A percentile compares a stretch with the other conserved stretches of the same genome.
phyloP scores from a whole-genome alignment of 139 green algal genomes.

The Spirogloea muscicola region DNA sequence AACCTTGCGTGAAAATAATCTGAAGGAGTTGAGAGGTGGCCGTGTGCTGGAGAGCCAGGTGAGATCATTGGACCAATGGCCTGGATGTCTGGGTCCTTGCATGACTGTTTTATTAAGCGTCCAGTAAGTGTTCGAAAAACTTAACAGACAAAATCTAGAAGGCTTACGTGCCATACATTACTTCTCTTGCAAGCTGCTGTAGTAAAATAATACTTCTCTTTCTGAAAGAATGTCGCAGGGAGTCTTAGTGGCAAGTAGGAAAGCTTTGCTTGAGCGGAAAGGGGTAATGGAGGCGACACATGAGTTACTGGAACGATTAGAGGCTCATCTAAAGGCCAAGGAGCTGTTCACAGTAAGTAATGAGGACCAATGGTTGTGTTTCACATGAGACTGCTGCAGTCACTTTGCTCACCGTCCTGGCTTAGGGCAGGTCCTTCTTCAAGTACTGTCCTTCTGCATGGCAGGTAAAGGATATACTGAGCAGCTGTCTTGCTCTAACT shows the following conservation, averaged over 20 bases:
- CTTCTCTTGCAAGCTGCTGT: too few relatives aligned
- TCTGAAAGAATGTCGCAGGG: conserved; percentile 51
- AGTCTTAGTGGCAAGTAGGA: conserved; percentile 76
- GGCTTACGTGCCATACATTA: too few relatives aligned
- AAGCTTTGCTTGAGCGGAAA: conserved; percentile 57
- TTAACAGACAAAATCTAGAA: too few relatives aligned
- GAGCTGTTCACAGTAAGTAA: conserved; percentile 80
- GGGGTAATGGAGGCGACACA: conserved; percentile 68
- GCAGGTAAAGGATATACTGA: too few relatives aligned
- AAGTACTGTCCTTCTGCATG: too few relatives aligned
- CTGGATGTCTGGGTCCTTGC: neutral
- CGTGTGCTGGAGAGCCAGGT: conserved; percentile 68
- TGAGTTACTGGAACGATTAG: conserved; percentile 94
- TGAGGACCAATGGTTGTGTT: too few relatives aligned
- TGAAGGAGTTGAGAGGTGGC: conserved; percentile 77
- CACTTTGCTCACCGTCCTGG: too few relatives aligned
- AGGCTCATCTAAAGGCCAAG: conserved; percentile 87
- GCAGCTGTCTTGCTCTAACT: too few relatives aligned
- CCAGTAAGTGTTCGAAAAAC: too few relatives aligned
- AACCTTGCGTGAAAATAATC: conserved; percentile 96
- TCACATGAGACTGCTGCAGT: too few relatives aligned
- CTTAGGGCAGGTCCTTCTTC: too few relatives aligned
- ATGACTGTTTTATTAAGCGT: too few relatives aligned
- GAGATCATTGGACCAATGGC: neutral
- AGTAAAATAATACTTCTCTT: neutral